A percentile compares a stretch with the other conserved stretches of the same genome.
phyloP scores from a whole-genome alignment of 2,329 filamentous ascomycete genomes.

The Daldinia sp. region DNA sequence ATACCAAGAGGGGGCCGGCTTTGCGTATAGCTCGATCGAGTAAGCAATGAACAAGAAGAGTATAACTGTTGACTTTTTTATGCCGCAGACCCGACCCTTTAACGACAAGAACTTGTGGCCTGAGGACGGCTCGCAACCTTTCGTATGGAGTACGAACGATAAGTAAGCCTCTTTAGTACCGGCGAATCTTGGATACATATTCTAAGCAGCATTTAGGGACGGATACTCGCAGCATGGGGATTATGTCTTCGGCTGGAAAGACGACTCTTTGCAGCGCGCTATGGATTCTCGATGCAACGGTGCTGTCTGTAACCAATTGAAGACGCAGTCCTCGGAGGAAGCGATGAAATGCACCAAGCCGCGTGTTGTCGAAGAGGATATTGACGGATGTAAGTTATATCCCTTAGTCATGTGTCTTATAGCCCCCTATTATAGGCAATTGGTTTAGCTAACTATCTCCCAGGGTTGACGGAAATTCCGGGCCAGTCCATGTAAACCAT shows the following conservation, averaged over 20 bases:
- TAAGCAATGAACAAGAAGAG: too few species aligned
- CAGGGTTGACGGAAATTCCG: conserved; percentile 41
- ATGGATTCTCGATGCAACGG: conserved; percentile 52
- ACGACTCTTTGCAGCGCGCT: conserved; percentile 51
- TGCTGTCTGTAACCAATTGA: conserved; percentile 38
- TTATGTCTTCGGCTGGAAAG: conserved; percentile 55
- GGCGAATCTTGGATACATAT: not conserved
- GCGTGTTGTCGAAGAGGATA: conserved; percentile 33
- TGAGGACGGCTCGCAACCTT: conserved; percentile 46
- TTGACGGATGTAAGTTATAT: conserved; percentile 45
- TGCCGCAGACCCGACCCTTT: conserved; percentile 38
- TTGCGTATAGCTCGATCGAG: too few species aligned
- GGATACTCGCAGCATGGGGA: conserved; percentile 48
- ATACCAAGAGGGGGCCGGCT: too few species aligned
- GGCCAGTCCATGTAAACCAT: conserved; percentile 14
- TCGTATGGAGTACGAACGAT: conserved; percentile 44
- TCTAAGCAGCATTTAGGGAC: conserved; percentile 9
- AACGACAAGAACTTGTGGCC: conserved; percentile 43
- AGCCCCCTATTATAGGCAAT: not conserved
- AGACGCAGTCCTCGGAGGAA: conserved; percentile 39
- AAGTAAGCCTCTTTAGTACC: conserved; percentile 23
- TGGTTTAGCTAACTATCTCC: conserved; percentile 19
- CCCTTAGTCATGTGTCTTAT: not conserved
- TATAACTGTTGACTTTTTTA: conserved; percentile 12
- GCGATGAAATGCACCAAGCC: conserved; percentile 32